Conservation (phyloP, 78 protist genomes). For the Polysphondylium violaceum region DNA sequence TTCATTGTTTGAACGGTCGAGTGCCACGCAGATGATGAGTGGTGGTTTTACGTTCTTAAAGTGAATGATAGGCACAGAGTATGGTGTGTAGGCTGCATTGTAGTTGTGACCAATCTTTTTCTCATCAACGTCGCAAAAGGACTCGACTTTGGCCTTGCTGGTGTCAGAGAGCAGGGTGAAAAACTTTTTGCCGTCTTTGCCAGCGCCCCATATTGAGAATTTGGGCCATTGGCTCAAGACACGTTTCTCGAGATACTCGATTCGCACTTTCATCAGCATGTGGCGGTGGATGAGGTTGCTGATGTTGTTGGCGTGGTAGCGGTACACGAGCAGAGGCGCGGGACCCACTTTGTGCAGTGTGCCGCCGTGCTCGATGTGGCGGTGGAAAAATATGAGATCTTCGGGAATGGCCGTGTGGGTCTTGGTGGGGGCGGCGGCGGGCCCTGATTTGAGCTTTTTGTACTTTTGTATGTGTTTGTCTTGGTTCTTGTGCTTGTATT, state of each 20-base stretch:
- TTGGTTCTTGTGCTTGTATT: slow-evolving; percentile 36
- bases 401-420: slow-evolving; percentile 43
- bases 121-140: slow-evolving; percentile 76
- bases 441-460: neutral
- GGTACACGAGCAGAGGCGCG: slow-evolving; percentile 51
- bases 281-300: slow-evolving; percentile 55
- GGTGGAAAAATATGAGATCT: slow-evolving; percentile 65
- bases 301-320: slow-evolving; percentile 48
- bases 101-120: slow-evolving; percentile 57
- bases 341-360: slow-evolving; percentile 25
- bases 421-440: neutral
- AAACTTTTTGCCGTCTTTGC: slow-evolving; percentile 77
- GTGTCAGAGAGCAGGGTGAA: slow-evolving; percentile 44
- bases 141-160: slow-evolving; percentile 26
- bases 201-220: slow-evolving; percentile 81
- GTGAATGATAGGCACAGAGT: slow-evolving; percentile 54
- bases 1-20: slow-evolving; percentile 67
- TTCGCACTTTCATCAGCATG: slow-evolving; percentile 43
- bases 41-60: slow-evolving; percentile 61
- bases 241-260: slow-evolving; percentile 39
- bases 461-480: slow-evolving; percentile 26
- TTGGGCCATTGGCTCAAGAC: slow-evolving; percentile 25
- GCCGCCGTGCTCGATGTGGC: slow-evolving; percentile 36
- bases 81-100: slow-evolving; percentile 49
- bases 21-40: slow-evolving; percentile 44